These are phyloP conservation scores for Coprinopsis marcescibilis DNA, from an alignment of 768 basidiomycete species.

Conservation along the genomic window DNA sequence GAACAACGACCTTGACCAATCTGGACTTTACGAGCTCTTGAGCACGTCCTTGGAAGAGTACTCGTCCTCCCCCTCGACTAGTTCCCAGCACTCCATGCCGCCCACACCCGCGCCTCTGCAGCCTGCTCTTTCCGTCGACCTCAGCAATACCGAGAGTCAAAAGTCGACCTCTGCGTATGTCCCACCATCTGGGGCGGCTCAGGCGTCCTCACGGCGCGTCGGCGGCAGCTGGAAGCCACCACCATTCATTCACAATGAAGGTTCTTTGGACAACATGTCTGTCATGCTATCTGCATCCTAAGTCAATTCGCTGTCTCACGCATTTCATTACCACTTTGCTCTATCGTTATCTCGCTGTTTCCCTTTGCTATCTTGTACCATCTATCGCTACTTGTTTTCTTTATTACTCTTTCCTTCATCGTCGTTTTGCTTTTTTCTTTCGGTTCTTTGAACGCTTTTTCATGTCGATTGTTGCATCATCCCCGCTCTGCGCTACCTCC, in stretches of 20 bases:
- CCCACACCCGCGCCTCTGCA: conserved; percentile 4
- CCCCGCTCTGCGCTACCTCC: neutral
- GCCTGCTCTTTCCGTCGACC: conserved; percentile 4
- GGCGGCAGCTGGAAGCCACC: conserved; percentile 42
- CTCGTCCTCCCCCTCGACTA: conserved; percentile 1
- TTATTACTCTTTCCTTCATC: neutral
- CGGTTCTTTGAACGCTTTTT: neutral
- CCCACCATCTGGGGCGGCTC: conserved; percentile 50
- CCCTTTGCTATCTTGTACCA: neutral
- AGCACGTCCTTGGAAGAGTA: neutral
- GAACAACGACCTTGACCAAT: too few relatives aligned
- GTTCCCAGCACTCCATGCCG: conserved; percentile 1
- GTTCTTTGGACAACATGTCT: neutral
- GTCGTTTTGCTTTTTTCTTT: neutral
- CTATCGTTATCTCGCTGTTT: neutral
- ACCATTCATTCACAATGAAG: conserved; percentile 4
- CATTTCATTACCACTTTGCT: neutral
- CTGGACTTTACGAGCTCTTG: neutral
- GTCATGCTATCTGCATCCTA: too few relatives aligned
- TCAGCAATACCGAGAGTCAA: conserved; percentile 4
- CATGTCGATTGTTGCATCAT: neutral
- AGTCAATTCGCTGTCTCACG: too few relatives aligned
- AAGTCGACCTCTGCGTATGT: conserved; percentile 27
- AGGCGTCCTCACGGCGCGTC: conserved; percentile 47
- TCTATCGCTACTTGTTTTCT: neutral